These are phyloP conservation scores for Phytophthora melonis DNA, from an alignment of 352 stramenopile genomes.

Conservation along the genomic window DNA sequence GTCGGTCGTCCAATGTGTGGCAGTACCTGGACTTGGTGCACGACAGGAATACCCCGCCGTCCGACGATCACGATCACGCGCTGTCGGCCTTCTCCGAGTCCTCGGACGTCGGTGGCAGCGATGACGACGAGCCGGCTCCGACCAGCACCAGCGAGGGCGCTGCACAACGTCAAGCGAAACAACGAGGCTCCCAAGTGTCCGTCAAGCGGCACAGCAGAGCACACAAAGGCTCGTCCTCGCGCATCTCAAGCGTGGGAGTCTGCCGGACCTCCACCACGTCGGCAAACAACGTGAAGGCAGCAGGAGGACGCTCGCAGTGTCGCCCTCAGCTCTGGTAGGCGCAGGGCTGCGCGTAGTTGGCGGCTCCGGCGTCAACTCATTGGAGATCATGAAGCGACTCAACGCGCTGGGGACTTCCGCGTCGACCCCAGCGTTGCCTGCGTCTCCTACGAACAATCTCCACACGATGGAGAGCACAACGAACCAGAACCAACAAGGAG, in stretches of 20 bases:
- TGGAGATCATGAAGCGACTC: constrained; percentile 64
- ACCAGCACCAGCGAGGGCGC: background rate
- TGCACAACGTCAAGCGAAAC: background rate
- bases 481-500: constrained; percentile 1
- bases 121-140: constrained; percentile 18
- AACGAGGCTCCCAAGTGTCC: constrained; percentile 13
- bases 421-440: constrained; percentile 39
- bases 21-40: constrained; percentile 71
- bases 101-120: constrained; percentile 14
- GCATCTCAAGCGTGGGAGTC: constrained; percentile 41
- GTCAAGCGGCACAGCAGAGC: constrained; percentile 10
- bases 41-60: constrained; percentile 41
- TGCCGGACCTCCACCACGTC: constrained; percentile 48
- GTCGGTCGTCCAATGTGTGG: constrained; percentile 77
- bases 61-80: background rate
- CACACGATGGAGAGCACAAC: constrained; percentile 9
- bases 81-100: constrained; percentile 17
- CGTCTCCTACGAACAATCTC: constrained; percentile 14
- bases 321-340: constrained; percentile 8
- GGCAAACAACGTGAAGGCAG: constrained; percentile 11
- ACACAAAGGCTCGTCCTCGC: constrained; percentile 16
- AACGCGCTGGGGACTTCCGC: constrained; percentile 59
- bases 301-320: constrained; percentile 11
- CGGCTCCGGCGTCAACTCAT: constrained; percentile 41
- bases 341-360: constrained; percentile 14